These are phyloP conservation scores for Tulasnella sp. DNA, from an alignment of 768 basidiomycete genomes.

Conservation along the genomic window DNA sequence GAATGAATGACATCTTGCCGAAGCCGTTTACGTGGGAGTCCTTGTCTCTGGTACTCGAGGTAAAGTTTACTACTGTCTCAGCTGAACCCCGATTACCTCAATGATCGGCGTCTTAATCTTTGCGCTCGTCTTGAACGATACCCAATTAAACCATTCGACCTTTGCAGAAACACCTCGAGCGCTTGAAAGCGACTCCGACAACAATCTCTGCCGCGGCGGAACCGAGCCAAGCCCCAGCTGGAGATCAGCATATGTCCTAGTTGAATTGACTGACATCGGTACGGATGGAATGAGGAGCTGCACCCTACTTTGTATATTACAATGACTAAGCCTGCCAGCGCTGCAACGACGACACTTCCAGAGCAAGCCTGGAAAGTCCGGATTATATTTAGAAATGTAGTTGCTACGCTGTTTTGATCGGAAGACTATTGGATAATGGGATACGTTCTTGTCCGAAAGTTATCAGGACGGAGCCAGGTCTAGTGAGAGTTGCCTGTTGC, in stretches of 20 bases:
- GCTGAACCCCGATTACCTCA: background rate
- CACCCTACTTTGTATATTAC: constrained; percentile 7
- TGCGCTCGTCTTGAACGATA: constrained; percentile 1
- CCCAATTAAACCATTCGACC: background rate
- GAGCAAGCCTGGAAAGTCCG: too few species aligned
- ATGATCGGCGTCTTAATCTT: constrained; percentile 25
- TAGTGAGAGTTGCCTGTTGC: too few species aligned
- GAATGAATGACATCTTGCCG: constrained; percentile 95
- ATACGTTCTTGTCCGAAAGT: too few species aligned
- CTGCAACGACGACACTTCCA: constrained; percentile 36
- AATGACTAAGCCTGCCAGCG: constrained; percentile 15
- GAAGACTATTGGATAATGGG: too few species aligned
- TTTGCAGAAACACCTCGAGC: constrained; percentile 74
- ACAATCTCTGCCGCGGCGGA: constrained; percentile 37
- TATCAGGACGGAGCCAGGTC: too few species aligned
- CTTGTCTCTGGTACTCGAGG: constrained; percentile 87
- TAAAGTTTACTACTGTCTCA: constrained; percentile 33
- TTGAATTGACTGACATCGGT: constrained; percentile 53
- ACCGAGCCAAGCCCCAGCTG: constrained; percentile 52
- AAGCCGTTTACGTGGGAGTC: constrained; percentile 98
- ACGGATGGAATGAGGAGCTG: constrained; percentile 53
- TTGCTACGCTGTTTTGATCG: too few species aligned
- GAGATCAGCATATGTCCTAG: constrained; percentile 80
- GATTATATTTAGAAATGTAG: too few species aligned
- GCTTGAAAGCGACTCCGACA: constrained; percentile 81